These are phyloP conservation scores for Rubia peregrina DNA, from an alignment of 305 asterid genomes.

Conservation along the genomic window DNA sequence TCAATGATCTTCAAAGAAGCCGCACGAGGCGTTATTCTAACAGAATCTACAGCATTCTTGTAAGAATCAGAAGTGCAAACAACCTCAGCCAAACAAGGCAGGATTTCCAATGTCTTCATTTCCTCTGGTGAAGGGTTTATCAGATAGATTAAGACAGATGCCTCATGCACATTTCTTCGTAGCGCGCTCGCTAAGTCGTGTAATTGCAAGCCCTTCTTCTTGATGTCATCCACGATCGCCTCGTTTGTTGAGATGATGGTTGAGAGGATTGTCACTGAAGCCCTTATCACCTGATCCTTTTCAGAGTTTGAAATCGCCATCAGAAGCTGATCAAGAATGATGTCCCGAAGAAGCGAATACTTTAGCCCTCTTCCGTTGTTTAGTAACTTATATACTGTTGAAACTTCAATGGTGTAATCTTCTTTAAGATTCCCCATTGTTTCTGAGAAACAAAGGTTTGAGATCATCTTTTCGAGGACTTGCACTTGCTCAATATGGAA, in stretches of 20 bases:
- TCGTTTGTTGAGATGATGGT: constrained; percentile 52
- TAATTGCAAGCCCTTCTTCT: constrained; percentile 64
- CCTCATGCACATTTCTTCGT: constrained; percentile 67
- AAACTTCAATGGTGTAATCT: constrained; percentile 56
- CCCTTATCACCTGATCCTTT: constrained; percentile 59
- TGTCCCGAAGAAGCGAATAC: constrained; percentile 69
- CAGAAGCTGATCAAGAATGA: constrained; percentile 70
- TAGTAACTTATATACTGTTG: constrained; percentile 52
- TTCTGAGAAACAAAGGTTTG: constrained; percentile 67
- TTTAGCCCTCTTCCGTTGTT: constrained; percentile 55
- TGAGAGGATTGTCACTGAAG: constrained; percentile 64
- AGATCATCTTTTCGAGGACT: constrained; percentile 56
- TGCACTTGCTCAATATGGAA: constrained; percentile 40
- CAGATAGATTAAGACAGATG: constrained; percentile 63
- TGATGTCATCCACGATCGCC: constrained; percentile 58
- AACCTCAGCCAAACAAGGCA: constrained; percentile 72
- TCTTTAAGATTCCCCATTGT: constrained; percentile 34
- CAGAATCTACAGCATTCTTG: constrained; percentile 34
- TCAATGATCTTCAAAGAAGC: constrained; percentile 86
- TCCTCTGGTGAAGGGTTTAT: constrained; percentile 77
- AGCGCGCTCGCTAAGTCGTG: constrained; percentile 76
- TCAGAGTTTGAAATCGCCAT: constrained; percentile 62
- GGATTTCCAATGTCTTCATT: constrained; percentile 60
- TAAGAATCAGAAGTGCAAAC: constrained; percentile 54
- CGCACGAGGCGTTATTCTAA: constrained; percentile 57